A percentile compares a stretch with the other conserved stretches of the same genome.
Evolutionary conservation across 2,329 filamentous ascomycete genomes (phyloP).

Genomic region (Colletotrichum liaoningense): DNA sequence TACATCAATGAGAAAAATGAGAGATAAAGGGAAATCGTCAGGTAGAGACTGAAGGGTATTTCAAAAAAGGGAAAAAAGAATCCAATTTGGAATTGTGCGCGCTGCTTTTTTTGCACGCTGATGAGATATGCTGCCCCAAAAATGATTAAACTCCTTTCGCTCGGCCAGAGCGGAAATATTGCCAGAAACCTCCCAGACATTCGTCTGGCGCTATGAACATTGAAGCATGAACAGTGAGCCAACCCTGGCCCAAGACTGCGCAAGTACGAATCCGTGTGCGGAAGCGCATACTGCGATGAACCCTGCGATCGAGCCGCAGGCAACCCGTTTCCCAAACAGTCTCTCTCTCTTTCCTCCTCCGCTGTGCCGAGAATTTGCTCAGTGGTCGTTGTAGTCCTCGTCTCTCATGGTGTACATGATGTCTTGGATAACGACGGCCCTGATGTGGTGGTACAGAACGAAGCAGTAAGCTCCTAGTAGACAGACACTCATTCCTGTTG

Average conservation of each 20-base stretch:
- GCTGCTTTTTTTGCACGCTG: conserved; percentile 25
- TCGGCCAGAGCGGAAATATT: conserved; percentile 17
- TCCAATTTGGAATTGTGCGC: conserved; percentile 8
- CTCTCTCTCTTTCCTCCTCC: not conserved
- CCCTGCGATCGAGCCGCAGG: not conserved
- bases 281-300: conserved; percentile 20
- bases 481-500: conserved; percentile 61
- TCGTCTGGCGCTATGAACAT: conserved; percentile 27
- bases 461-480: conserved; percentile 55
- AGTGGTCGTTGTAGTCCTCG: conserved; percentile 52
- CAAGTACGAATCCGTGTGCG: conserved; percentile 7
- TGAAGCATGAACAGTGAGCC: conserved; percentile 30
- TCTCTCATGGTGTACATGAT: conserved; percentile 68
- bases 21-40: not conserved
- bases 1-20: not conserved
- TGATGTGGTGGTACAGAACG: conserved; percentile 56
- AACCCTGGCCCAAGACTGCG: conserved; percentile 19
- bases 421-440: conserved; percentile 62
- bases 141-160: conserved; percentile 20
- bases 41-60: conserved; percentile 25
- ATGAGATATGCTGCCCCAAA: conserved; percentile 23
- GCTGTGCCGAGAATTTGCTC: not conserved
- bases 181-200: conserved; percentile 15
- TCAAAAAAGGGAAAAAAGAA: conserved; percentile 4
- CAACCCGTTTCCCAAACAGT: not conserved